A percentile compares a stretch with the other conserved stretches of the same genome.
These are phyloP conservation scores for Tulasnella sp. DNA, from an alignment of 768 basidiomycete genomes.

Conservation along the genomic window DNA sequence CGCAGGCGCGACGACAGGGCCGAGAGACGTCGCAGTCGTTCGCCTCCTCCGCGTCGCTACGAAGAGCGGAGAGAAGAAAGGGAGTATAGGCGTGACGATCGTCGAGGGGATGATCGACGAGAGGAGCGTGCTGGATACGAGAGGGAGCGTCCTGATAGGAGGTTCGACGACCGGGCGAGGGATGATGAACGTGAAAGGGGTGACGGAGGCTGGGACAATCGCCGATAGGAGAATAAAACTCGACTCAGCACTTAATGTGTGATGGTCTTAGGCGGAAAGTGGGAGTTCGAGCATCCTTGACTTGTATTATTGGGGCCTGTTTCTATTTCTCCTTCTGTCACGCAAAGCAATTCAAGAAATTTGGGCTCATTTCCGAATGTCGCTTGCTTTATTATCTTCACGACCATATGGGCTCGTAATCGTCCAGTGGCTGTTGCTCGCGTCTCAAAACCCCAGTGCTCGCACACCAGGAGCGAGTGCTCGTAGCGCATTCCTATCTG, in stretches of 20 bases:
- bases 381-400: neutral
- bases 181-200: constrained; percentile 6
- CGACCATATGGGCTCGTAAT: neutral
- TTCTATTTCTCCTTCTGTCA: neutral
- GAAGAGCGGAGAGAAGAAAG: constrained; percentile 69
- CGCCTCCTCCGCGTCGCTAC: constrained; percentile 43
- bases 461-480: neutral
- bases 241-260: neutral
- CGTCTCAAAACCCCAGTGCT: neutral
- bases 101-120: constrained; percentile 69
- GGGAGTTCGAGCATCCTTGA: neutral
- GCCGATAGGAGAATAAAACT: constrained; percentile 1
- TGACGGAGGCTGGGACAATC: constrained; percentile 9
- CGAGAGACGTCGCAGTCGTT: constrained; percentile 38
- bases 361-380: neutral
- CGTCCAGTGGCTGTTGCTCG: neutral
- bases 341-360: neutral
- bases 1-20: constrained; percentile 53
- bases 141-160: neutral
- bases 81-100: constrained; percentile 60
- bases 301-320: neutral
- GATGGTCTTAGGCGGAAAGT: neutral
- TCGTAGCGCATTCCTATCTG: neutral
- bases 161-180: neutral
- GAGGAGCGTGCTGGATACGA: constrained; percentile 42